Evolutionary conservation across 2,329 filamentous ascomycete species (phyloP), one percentile per base, ranked within the genome.

Genomic region (Ophiocordyceps camponoti-floridani): DNA sequence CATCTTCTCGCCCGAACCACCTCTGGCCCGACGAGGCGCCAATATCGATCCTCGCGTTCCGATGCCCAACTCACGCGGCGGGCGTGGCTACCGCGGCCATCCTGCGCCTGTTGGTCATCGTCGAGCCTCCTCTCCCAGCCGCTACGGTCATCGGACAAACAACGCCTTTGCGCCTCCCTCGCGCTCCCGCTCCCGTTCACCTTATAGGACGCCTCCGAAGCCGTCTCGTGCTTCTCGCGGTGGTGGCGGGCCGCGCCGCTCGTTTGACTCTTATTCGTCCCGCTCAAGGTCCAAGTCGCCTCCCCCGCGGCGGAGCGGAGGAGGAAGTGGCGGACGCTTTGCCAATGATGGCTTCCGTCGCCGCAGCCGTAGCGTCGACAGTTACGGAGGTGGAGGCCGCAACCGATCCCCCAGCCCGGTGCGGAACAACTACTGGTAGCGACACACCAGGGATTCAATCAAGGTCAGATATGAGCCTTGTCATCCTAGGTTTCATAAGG

Each of bases 1-100:
- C 54, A 85, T 86, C 53, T 84, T 94, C 55, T 88, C 84, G 7
- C 78, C 77, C 16, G 77, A 82, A 41, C 88, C 88, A 14, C 85
- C 85, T 1, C 74, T 74, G 5, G 77, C 82, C 44, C 74, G 80
- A 43, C 73, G 74, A 43, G 73, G 74, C 47, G 71, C 70, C 46
- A 73, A 74, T 50, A 72, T 77, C 52, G 68, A 76, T 56, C 67
- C 77, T 47, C 53, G 62, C 48, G 49, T 61, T 37, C 58, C 61
- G 16, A 57, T 58, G 42, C 48, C 51, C 8, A 54, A 52, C 11
- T 53, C 54, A 10, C 59, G 59, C 44, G 58, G 58, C 37, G 62
- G 62, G 3, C 59, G 59, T 44, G 56, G 56, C n/a, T 54, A 46
- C 1, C 45, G 51, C 33, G 49, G 52, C 45, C 47, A 49, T 8